Base-by-base conservation (phyloP, 352 stramenopile genomes). In the Phytophthora capsici region DNA sequence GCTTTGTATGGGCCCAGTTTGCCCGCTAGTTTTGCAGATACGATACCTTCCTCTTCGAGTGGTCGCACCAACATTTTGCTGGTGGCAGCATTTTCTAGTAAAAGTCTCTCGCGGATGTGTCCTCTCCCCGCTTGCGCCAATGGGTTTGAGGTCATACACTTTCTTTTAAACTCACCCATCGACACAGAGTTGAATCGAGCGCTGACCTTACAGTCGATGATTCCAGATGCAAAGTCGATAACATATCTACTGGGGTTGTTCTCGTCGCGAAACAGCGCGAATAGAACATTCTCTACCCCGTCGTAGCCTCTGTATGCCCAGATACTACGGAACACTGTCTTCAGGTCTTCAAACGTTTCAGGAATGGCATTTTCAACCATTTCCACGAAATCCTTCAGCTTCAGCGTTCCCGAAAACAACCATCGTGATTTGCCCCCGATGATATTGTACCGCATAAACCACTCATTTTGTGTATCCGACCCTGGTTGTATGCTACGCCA, bases 401-500 rank as follows among this genome's bases (percentile, higher is more conserved):
- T 9, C 9, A 34, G 28, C 3, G 28, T 13, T 2, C 1, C 4
- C 28, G 57, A 69, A 60, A 73, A 73, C 17, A 69, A 1, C 22
- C 62, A 50, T 66, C 59, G 69, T 57, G 59, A 62, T 50, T 69
- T 64, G n/a, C 67, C 62, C 2, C 61, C 67, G 46, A 72, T 56
- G 37, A 75, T 28, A 40, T 65, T 61, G 36, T 69, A 71, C 28
- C 38, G 71, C 28, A 30, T 55, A 16, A 57, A 46, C 44, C 50
- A 75, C 37, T 69, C 50, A 14, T 71, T 50, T 59, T 61, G 47
- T 12, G 64, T 50, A 9, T 64, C 28, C 32, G 45, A 49, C 2
- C 56, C 5, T 28, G 25, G 25, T 28, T 28, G 25, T 28, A 28
- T 28, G 25, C 25, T 28, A 28, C 3, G 25, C 25, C 25, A 28